Evolutionary conservation across 192 early-diverging fungal species (phyloP).

Genomic region (Gigaspora rosea): DNA sequence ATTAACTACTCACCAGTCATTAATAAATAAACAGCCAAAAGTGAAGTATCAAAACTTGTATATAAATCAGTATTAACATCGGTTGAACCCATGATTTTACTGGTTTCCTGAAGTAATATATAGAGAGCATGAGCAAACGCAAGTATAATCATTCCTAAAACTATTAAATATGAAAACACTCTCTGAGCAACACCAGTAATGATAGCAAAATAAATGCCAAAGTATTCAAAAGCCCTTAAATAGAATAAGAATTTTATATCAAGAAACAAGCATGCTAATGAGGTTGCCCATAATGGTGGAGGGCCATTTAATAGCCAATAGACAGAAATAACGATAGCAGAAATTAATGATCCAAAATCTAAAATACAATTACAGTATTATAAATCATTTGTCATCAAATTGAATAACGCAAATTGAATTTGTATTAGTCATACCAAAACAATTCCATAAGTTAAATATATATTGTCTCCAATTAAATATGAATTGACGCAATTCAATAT

Average conservation of each 20-base stretch:
- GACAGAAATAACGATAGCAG: not conserved
- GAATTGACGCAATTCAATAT: not conserved
- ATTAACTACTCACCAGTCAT: not conserved
- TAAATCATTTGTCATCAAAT: not conserved
- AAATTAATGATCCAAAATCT: not conserved
- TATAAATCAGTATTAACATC: not conserved
- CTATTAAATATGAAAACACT: not conserved
- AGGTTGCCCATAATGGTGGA: not conserved
- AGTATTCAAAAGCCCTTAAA: not conserved
- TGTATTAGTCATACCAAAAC: not conserved
- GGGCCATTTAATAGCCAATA: not conserved
- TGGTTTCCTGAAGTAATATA: not conserved
- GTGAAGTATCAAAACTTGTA: not conserved
- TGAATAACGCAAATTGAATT: not conserved
- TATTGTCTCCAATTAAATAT: not conserved
- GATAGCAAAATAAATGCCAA: not conserved
- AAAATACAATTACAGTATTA: not conserved
- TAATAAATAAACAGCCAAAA: not conserved
- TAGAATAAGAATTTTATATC: not conserved
- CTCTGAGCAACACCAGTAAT: not conserved
- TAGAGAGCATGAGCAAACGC: not conserved
- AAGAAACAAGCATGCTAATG: not conserved
- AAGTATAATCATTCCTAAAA: not conserved
- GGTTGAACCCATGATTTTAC: not conserved
- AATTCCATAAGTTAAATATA: not conserved